A percentile compares a stretch with the other conserved stretches of the same genome.
Conservation (phyloP, 768 basidiomycete species). For the Candolleomyces eurysporus region DNA sequence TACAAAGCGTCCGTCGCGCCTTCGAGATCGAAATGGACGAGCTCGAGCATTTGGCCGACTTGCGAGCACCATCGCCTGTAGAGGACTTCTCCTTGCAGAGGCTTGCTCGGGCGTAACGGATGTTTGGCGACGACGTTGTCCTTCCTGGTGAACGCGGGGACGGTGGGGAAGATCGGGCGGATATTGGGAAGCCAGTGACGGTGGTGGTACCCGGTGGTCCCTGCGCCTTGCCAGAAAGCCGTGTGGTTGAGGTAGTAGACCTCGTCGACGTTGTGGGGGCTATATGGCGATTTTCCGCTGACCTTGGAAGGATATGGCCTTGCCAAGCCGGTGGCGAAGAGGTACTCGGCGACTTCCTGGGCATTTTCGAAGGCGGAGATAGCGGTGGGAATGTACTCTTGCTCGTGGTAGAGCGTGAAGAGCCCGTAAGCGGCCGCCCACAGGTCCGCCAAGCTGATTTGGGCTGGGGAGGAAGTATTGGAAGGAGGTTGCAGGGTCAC, state of each 20-base stretch:
- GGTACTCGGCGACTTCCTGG: constrained; percentile 32
- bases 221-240: constrained; percentile 52
- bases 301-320: constrained; percentile 14
- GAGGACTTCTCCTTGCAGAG: constrained; percentile 35
- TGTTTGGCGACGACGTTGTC: constrained; percentile 48
- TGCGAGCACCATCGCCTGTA: constrained; percentile 36
- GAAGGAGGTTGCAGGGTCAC: constrained; percentile 19
- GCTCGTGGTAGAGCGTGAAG: constrained; percentile 34
- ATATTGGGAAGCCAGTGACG: constrained; percentile 25
- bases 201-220: constrained; percentile 31
- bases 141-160: constrained; percentile 41
- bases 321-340: constrained; percentile 38
- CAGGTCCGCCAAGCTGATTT: constrained; percentile 26
- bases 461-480: constrained; percentile 6
- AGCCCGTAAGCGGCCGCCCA: constrained; percentile 44
- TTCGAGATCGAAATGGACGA: constrained; percentile 31
- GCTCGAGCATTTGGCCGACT: constrained; percentile 30
- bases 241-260: constrained; percentile 39
- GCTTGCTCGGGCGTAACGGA: constrained; percentile 51
- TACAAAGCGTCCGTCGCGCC: constrained; percentile 17
- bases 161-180: constrained; percentile 31
- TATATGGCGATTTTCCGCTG: constrained; percentile 5
- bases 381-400: constrained; percentile 40
- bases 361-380: constrained; percentile 29
- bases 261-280: constrained; percentile 10